These are phyloP conservation scores for Martensiomyces pterosporus DNA, from an alignment of 192 early-diverging fungal species.

Conservation along the genomic window DNA sequence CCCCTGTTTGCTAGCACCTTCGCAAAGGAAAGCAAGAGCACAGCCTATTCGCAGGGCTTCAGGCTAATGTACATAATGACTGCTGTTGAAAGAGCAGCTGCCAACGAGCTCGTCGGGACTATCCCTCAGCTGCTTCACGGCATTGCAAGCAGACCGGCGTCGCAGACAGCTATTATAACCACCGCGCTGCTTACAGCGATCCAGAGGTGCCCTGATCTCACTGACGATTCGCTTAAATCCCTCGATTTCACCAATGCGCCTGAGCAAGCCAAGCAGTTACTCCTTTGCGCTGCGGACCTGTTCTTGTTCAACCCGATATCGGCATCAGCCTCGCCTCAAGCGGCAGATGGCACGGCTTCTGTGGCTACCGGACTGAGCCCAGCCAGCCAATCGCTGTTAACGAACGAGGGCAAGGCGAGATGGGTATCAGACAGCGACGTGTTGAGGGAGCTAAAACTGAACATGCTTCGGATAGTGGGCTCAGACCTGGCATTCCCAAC, in stretches of 20 bases:
- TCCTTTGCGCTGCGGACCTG: slow-evolving; percentile 13
- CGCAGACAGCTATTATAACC: slow-evolving; percentile 60
- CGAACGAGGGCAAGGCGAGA: slow-evolving; percentile 67
- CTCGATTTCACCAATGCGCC: slow-evolving; percentile 2
- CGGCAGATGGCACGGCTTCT: neutral
- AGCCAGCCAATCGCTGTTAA: slow-evolving; percentile 33
- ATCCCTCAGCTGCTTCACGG: slow-evolving; percentile 62
- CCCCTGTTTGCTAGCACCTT: slow-evolving; percentile 60
- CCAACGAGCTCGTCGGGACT: slow-evolving; percentile 42
- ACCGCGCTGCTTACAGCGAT: slow-evolving; percentile 67
- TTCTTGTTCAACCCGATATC: slow-evolving; percentile 14
- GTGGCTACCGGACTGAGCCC: slow-evolving; percentile 18
- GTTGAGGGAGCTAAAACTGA: slow-evolving; percentile 21
- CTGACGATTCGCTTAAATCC: slow-evolving; percentile 13
- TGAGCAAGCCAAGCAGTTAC: slow-evolving; percentile 7
- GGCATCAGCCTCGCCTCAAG: neutral
- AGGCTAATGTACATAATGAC: slow-evolving; percentile 83
- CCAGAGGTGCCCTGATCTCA: slow-evolving; percentile 9
- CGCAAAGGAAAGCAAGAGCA: slow-evolving; percentile 26
- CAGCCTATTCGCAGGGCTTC: slow-evolving; percentile 68
- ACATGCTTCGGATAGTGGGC: slow-evolving; percentile 21
- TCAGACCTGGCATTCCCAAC: slow-evolving; percentile 45
- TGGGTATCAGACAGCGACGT: slow-evolving; percentile 56
- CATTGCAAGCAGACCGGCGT: slow-evolving; percentile 52
- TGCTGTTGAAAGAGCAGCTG: slow-evolving; percentile 54